Evolutionary conservation across 2,329 filamentous ascomycete genomes (phyloP).

Genomic region (Madurella fahalii): DNA sequence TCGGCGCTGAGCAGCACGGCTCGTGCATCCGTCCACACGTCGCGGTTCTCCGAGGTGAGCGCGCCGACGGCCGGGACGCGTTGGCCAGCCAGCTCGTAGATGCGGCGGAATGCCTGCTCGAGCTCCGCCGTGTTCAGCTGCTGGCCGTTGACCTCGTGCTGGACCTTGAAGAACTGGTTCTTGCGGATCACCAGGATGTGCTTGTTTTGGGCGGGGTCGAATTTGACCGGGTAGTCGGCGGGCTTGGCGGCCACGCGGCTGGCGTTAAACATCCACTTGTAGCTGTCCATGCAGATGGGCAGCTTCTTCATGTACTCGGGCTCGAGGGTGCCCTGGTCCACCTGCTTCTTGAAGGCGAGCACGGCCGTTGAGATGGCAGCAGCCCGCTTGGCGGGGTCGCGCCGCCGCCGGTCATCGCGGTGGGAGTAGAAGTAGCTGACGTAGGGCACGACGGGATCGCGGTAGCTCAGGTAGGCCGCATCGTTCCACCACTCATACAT

Average conservation of each 20-base stretch:
- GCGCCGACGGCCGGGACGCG: constrained; percentile 71
- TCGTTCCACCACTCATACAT: constrained; percentile 98
- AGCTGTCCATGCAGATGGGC: constrained; percentile 97
- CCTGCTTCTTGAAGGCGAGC: constrained; percentile 91
- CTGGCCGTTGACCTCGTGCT: constrained; percentile 74
- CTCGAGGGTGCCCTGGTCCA: constrained; percentile 77
- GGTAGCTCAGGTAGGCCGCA: constrained; percentile 84
- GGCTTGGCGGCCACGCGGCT: constrained; percentile 79
- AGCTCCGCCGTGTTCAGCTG: constrained; percentile 87
- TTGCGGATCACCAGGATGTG: constrained; percentile 89
- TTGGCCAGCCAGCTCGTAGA: constrained; percentile 72
- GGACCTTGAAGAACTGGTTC: constrained; percentile 95
- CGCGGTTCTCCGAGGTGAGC: constrained; percentile 87
- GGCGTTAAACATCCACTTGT: constrained; percentile 98
- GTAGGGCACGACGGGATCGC: constrained; percentile 94
- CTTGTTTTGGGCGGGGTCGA: constrained; percentile 67
- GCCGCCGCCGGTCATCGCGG: constrained; percentile 82
- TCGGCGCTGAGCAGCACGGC: constrained; percentile 71
- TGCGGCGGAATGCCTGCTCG: constrained; percentile 78
- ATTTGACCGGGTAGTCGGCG: constrained; percentile 80
- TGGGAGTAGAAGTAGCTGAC: constrained; percentile 99
- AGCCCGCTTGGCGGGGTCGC: constrained; percentile 86
- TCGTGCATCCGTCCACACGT: constrained; percentile 85
- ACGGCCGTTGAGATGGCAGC: constrained; percentile 82
- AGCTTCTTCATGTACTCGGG: constrained; percentile 99